Base-by-base conservation (phyloP, 208 protist species). In the Leishmania amazonensis region DNA sequence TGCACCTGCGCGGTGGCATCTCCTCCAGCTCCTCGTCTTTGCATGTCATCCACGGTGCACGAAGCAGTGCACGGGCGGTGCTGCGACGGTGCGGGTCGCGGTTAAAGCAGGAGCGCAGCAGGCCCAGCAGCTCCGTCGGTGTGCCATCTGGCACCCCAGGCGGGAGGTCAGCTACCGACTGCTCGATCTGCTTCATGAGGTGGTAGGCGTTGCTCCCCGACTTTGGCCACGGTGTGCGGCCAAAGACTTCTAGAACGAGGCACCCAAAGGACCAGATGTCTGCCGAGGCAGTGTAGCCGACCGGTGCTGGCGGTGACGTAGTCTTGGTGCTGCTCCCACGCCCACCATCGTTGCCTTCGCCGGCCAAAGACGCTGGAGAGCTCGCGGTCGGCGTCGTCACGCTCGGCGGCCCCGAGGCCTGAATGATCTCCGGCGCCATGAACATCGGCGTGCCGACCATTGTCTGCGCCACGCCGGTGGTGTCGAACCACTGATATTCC, bases 231-330 rank as follows among this genome's bases (percentile, higher is more conserved):
- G 93, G 91, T 21, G 88, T 80, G 58, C 93, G 91, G 0, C 93
- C 93, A 13, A 97, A 86, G 28, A 97, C 83, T 82, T 97, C 91
- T 3, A 97, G 83, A 38, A 95, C 73, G 3, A 96, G 87, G 71
- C 94, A 97, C n/a, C 94, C 94, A 21, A 95, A 88, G 74, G 93
- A 92, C 94, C 94, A 97, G 53, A 97, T 90, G 71, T 97, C 94
- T 21, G 93, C 93, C 9, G 90, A 83, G 45, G 81, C 86, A 45
- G 90, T 80, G 89, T 97, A 97, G 42, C 88, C 90, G 6, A 64
- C 67, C 76, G 77, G 42, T 31, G 76, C 53, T 35, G 51, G 72
- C 65, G 54, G 58, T 24, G 28, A 40, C 51, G 42, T 60, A 8
- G 47, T 75, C 58, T 74, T 40, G 28, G n/a, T 78, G 60, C 45